Conservation (phyloP, 495 filamentous ascomycete genomes). For the Penicillium malachiteum region DNA sequence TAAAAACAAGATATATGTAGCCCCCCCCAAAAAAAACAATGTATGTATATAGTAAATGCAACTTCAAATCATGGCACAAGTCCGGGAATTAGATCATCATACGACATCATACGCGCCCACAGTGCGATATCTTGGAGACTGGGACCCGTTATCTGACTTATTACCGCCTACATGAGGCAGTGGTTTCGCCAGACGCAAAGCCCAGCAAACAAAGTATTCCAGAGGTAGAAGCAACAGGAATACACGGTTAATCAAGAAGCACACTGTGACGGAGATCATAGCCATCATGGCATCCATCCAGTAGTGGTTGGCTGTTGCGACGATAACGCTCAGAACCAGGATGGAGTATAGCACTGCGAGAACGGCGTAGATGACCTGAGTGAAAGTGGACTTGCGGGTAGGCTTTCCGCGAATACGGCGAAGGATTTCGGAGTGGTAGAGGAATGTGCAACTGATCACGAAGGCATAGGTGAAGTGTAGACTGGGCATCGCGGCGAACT, state of each 20-base stretch:
- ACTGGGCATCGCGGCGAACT: constrained; percentile 57
- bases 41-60: background rate
- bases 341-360: constrained; percentile 56
- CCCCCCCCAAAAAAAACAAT: background rate
- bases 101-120: background rate
- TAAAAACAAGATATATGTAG: background rate
- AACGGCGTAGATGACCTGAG: constrained; percentile 43
- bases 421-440: constrained; percentile 59
- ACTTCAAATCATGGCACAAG: background rate
- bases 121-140: background rate
- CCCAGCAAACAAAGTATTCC: constrained; percentile 56
- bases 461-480: constrained; percentile 62
- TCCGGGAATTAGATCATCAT: background rate
- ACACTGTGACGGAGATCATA: constrained; percentile 49
- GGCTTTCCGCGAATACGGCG: constrained; percentile 39
- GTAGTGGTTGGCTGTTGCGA: constrained; percentile 68
- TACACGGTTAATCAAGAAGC: constrained; percentile 51
- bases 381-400: constrained; percentile 32
- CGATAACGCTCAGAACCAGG: constrained; percentile 59
- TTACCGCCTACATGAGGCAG: constrained; percentile 49
- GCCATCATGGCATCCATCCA: constrained; percentile 61
- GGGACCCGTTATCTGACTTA: background rate
- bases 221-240: constrained; percentile 55
- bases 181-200: constrained; percentile 57
- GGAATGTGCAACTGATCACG: constrained; percentile 57